Base-by-base conservation (phyloP, 2,329 filamentous ascomycete genomes). In the Ophiocordyceps camponoti-floridani region DNA sequence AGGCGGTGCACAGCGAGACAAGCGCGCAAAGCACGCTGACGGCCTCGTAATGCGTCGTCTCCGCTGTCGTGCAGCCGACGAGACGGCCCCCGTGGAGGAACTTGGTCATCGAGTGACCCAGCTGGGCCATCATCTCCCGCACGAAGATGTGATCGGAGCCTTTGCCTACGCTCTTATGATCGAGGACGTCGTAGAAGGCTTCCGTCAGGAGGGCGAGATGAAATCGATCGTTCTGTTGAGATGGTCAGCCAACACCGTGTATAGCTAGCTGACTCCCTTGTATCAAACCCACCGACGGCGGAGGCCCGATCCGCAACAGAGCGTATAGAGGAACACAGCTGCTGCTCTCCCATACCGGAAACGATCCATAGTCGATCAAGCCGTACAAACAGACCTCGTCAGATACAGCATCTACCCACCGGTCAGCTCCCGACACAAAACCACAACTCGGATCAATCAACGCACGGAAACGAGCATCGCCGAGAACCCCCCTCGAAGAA, bases 161-260 rank as follows among this genome's bases (percentile, higher is more conserved):
- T 50, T 75, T 76, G 58, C 72, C 71, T 7, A 67, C 63, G 1
- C 69, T 62, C 44, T 66, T 70, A 53, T 68, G 69, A 23, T 54
- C 53, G 5, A 76, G 54, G 2, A 72, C 49, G 42, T 73, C 68
- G 13, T 74, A 60, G 51, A 72, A 75, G 4, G 64, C 63, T 50
- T 77, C 73, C 0, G 68, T 52, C 1, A 73, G 55, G 12, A 76
- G 52, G 0, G 60, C 57, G 0, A 77, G 54, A 41, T 74, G 73
- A 2, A 63, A 63, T 2, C 74, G 68, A 2, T 57, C 57, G 47
- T 67, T 67, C 72, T 76, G 4, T 16, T 16, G 23, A 23, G 23
- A 37, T 16, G 14, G 35, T n/a, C n/a, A n/a, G 35, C 35, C 14
- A 16, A n/a, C n/a, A n/a, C n/a, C n/a, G n/a, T n/a, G n/a, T n/a